Conservation (phyloP, 768 basidiomycete genomes). For the Kondoa subrosea region DNA sequence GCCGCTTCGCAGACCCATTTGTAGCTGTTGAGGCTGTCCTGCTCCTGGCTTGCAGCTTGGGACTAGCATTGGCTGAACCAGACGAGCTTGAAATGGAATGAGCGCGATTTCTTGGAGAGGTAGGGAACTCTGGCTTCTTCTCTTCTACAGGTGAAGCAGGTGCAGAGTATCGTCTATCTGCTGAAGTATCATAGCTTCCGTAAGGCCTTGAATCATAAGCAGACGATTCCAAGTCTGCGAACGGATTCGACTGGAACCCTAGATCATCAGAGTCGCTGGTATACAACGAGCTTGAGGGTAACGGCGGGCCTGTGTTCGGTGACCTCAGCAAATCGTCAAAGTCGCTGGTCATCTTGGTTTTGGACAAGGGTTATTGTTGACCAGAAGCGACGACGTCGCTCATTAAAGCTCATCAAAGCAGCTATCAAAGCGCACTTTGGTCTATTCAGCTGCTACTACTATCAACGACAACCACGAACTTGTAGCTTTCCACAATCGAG, state of each 20-base stretch:
- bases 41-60: not conserved
- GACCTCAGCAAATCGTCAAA: not conserved
- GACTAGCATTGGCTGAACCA: not conserved
- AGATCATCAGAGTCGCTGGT: not conserved
- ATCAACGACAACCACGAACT: too few species aligned
- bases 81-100: not conserved
- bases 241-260: slow-evolving; percentile 1
- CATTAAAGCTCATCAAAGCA: too few species aligned
- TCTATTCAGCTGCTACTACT: too few species aligned
- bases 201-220: not conserved
- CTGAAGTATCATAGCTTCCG: not conserved
- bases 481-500: too few species aligned
- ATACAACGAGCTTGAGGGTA: not conserved
- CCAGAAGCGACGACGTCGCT: too few species aligned
- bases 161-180: not conserved
- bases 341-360: not conserved
- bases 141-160: not conserved
- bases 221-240: slow-evolving; percentile 6
- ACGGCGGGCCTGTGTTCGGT: not conserved
- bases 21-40: not conserved
- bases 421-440: too few species aligned
- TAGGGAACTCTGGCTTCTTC: not conserved
- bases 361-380: too few species aligned
- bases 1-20: not conserved
- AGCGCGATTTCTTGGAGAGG: not conserved